Percentiles rank a stretch among this genome's conserved stretches.
These are phyloP conservation scores for Schwanniomyces occidentalis DNA, from an alignment of 805 yeast species.

Conservation along the genomic window DNA sequence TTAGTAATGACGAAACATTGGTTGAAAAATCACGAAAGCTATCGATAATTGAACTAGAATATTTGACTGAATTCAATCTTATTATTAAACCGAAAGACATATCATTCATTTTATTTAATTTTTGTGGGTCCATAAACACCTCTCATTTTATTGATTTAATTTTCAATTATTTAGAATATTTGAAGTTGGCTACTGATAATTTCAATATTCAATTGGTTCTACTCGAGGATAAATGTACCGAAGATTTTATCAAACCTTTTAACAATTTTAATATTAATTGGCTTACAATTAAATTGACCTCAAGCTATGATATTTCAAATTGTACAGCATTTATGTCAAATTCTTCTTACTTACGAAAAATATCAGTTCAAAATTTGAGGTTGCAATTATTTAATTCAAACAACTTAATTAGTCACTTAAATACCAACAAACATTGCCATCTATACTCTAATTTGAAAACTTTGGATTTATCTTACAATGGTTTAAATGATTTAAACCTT, in stretches of 20 bases:
- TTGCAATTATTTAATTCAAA: conserved; percentile 19
- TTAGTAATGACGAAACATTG: conserved; percentile 6
- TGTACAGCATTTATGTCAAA: background rate
- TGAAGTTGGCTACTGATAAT: conserved; percentile 13
- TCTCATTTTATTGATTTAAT: background rate
- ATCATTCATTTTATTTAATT: conserved; percentile 13
- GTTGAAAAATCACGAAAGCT: background rate
- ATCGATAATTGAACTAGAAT: conserved; percentile 10
- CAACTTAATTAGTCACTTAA: conserved; percentile 12
- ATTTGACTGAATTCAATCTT: conserved; percentile 16
- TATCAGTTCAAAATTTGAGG: conserved; percentile 13
- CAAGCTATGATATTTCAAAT: no score
- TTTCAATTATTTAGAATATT: conserved; percentile 7
- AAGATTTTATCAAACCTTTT: conserved; percentile 5
- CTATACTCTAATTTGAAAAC: conserved; percentile 12
- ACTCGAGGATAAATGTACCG: conserved; percentile 7
- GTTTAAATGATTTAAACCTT: conserved; percentile 19
- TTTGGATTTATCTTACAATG: conserved; percentile 30
- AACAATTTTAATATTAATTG: conserved; percentile 8
- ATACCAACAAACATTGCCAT: conserved; percentile 2
- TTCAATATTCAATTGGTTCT: conserved; percentile 17
- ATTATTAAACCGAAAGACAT: conserved; percentile 21
- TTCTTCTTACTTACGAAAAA: background rate
- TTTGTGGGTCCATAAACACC: conserved; percentile 2
- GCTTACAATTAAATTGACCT: conserved; percentile 17